Percentiles rank a stretch among this genome's conserved stretches.
Evolutionary conservation across 768 basidiomycete genomes (phyloP).

Genomic region (Leccinum fibrillosum): DNA sequence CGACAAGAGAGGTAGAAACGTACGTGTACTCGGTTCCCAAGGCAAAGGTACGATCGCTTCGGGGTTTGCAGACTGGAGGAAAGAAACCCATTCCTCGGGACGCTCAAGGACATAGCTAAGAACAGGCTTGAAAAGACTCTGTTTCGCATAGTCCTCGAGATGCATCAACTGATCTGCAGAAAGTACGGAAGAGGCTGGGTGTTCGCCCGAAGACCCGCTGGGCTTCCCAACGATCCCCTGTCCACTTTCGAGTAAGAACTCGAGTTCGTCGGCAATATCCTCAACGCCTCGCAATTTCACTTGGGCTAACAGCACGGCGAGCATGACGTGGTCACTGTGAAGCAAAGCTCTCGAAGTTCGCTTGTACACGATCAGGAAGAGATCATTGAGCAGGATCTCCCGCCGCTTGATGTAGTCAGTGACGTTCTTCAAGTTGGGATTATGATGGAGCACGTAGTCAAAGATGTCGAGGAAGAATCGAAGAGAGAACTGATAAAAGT

Average conservation of each 20-base stretch:
- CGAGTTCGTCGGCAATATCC: conserved; percentile 80
- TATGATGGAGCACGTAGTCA: conserved; percentile 88
- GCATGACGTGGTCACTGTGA: conserved; percentile 85
- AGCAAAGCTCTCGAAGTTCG: conserved; percentile 89
- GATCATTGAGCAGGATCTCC: conserved; percentile 77
- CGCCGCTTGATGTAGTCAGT: conserved; percentile 71
- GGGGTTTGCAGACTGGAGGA: conserved; percentile 64
- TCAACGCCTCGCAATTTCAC: conserved; percentile 80
- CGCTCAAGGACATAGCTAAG: conserved; percentile 57
- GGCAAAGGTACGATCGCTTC: conserved; percentile 70
- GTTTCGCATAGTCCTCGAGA: conserved; percentile 67
- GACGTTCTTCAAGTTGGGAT: conserved; percentile 82
- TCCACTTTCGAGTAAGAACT: conserved; percentile 89
- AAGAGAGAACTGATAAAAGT: conserved; percentile 98
- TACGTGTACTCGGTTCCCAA: conserved; percentile 79
- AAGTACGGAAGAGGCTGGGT: conserved; percentile 46
- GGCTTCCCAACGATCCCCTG: conserved; percentile 51
- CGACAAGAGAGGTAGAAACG: conserved; percentile 29
- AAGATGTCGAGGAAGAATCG: conserved; percentile 99
- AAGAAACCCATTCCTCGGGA: conserved; percentile 65
- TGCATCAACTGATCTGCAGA: conserved; percentile 66
- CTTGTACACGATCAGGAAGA: conserved; percentile 86
- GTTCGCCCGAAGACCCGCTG: conserved; percentile 32
- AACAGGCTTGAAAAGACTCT: conserved; percentile 76
- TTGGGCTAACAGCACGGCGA: conserved; percentile 87